These are phyloP conservation scores for Metschnikowia shivogae DNA, from an alignment of 805 yeast species.

Conservation along the genomic window DNA sequence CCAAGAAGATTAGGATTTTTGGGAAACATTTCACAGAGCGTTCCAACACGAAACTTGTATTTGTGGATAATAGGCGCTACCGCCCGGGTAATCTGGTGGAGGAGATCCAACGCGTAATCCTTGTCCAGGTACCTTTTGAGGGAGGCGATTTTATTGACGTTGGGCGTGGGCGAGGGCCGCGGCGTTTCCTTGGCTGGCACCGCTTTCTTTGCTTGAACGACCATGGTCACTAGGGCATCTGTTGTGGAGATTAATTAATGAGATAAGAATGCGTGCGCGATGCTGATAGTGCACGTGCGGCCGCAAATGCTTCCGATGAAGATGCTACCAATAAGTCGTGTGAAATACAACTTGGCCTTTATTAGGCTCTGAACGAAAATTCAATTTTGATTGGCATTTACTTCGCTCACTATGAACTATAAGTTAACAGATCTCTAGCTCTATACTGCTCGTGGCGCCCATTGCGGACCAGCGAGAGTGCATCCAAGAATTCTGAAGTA, in stretches of 20 bases:
- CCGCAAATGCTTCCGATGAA: too few species aligned
- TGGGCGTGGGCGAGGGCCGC: slow-evolving; percentile 34
- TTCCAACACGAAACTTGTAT: slow-evolving; percentile 59
- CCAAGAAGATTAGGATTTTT: slow-evolving; percentile 64
- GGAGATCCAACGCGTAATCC: slow-evolving; percentile 42
- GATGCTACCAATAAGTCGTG: too few species aligned
- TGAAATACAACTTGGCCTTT: too few species aligned
- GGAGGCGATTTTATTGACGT: slow-evolving; percentile 35
- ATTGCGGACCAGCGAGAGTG: slow-evolving; percentile 10
- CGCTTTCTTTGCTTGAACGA: slow-evolving; percentile 6
- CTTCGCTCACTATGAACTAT: too few species aligned
- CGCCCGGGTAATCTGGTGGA: slow-evolving; percentile 63
- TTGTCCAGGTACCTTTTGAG: slow-evolving; percentile 33
- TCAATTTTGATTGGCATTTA: too few species aligned
- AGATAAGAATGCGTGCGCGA: too few species aligned
- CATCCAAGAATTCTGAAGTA: slow-evolving; percentile 44
- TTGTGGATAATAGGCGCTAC: slow-evolving; percentile 79
- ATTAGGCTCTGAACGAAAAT: too few species aligned
- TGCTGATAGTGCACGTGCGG: too few species aligned
- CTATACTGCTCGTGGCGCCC: too few species aligned
- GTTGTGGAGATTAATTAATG: not conserved
- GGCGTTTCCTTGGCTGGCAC: slow-evolving; percentile 6
- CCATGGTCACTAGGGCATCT: slow-evolving; percentile 4
- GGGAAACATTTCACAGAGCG: slow-evolving; percentile 80
- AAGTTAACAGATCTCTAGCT: too few species aligned